Percentiles rank a stretch among this genome's conserved stretches.
phyloP scores from a whole-genome alignment of 163 green algal genomes.

The Prototheca cutis region DNA sequence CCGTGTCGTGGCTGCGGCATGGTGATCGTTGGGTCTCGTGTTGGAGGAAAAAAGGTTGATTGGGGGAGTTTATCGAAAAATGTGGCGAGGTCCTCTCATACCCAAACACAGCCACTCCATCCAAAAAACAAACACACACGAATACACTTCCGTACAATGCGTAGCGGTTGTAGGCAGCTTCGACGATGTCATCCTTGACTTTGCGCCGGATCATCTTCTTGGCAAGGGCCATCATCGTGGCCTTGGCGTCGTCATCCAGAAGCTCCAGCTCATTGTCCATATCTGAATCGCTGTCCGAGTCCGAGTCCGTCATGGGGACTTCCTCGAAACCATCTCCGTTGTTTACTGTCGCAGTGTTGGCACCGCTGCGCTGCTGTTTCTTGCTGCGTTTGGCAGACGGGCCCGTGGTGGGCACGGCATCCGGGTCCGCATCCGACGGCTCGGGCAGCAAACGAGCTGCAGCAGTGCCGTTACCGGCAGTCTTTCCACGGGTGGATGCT shows the following conservation, averaged over 20 bases:
- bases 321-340: slow-evolving; percentile 54
- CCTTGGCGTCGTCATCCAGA: slow-evolving; percentile 55
- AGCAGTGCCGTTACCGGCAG: too few species aligned
- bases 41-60: too few species aligned
- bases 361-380: too few species aligned
- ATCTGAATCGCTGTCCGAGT: slow-evolving; percentile 25
- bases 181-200: slow-evolving; percentile 80
- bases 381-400: too few species aligned
- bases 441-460: too few species aligned
- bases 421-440: slow-evolving; percentile 1
- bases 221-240: slow-evolving; percentile 72
- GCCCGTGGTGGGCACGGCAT: neutral
- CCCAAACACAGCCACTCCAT: too few species aligned
- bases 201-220: slow-evolving; percentile 75
- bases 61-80: too few species aligned
- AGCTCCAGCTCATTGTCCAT: slow-evolving; percentile 67
- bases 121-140: neutral
- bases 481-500: too few species aligned
- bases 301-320: slow-evolving; percentile 31
- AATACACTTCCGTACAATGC: slow-evolving; percentile 23
- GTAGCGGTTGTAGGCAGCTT: slow-evolving; percentile 86
- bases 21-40: too few species aligned
- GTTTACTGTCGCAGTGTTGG: neutral
- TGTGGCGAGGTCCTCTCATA: too few species aligned
- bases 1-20: slow-evolving; percentile 60